Percentiles rank a stretch among this genome's conserved stretches.
Conservation (phyloP, 2,329 filamentous ascomycete species). For the Aspergillus uvarum region DNA sequence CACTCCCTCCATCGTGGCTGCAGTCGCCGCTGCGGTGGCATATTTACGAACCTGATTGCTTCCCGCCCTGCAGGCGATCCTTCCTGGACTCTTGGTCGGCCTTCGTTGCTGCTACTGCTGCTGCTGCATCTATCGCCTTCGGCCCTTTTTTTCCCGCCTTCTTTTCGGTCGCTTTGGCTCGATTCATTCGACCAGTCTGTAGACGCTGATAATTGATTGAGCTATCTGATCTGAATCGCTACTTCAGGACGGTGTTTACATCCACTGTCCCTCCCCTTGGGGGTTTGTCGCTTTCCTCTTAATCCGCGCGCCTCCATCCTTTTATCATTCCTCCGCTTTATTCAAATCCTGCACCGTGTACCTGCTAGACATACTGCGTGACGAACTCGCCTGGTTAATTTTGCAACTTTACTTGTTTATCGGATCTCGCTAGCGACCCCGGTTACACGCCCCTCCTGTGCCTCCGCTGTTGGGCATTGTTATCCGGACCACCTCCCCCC, state of each 20-base stretch:
- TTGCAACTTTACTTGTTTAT: neutral
- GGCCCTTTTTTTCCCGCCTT: constrained; percentile 11
- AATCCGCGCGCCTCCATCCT: constrained; percentile 1
- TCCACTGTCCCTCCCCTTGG: neutral
- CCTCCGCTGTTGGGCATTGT: constrained; percentile 15
- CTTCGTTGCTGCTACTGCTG: constrained; percentile 5
- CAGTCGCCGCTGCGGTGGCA: constrained; percentile 10
- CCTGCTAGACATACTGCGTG: constrained; percentile 3
- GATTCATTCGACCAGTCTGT: neutral
- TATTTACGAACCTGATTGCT: constrained; percentile 7
- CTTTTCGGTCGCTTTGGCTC: constrained; percentile 9
- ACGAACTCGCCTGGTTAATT: neutral
- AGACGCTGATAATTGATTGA: constrained; percentile 9
- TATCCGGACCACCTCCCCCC: constrained; percentile 8
- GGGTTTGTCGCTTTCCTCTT: constrained; percentile 7
- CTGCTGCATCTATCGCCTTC: constrained; percentile 1
- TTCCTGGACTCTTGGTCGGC: constrained; percentile 19
- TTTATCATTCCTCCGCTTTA: neutral
- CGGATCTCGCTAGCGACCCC: neutral
- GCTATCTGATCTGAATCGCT: constrained; percentile 9
- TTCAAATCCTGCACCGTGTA: neutral
- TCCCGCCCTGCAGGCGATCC: constrained; percentile 21
- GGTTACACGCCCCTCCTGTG: neutral
- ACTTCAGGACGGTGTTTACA: neutral
- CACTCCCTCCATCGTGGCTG: constrained; percentile 9